A percentile compares a stretch with the other conserved stretches of the same genome.
phyloP scores from a whole-genome alignment of 83 land plant species.

The Diphasiastrum complanatum region DNA sequence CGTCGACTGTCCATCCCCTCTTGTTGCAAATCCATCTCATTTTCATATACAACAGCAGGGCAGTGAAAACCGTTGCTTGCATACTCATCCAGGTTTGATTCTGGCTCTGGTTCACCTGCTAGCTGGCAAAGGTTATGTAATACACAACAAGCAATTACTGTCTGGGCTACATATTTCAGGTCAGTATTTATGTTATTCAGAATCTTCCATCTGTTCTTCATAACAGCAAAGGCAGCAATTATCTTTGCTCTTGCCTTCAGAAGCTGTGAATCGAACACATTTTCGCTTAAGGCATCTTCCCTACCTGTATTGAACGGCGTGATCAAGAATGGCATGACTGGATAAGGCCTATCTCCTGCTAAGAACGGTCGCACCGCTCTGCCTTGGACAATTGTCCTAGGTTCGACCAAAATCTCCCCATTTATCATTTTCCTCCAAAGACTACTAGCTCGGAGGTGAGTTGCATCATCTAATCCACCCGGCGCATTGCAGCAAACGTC shows the following conservation, averaged over 20 bases:
- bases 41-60: background rate
- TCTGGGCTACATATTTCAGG: slow-evolving; percentile 5
- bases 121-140: slow-evolving; percentile 4
- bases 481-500: slow-evolving; percentile 10
- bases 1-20: background rate
- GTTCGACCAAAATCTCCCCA: background rate
- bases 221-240: background rate
- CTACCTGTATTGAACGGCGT: background rate
- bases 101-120: slow-evolving; percentile 4
- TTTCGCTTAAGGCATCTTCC: background rate
- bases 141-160: slow-evolving; percentile 5
- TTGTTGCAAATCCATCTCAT: slow-evolving; percentile 1
- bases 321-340: slow-evolving; percentile 1
- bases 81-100: background rate
- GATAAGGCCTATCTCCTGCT: background rate
- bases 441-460: slow-evolving; percentile 2
- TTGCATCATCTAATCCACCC: slow-evolving; percentile 3
- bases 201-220: slow-evolving; percentile 1
- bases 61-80: background rate
- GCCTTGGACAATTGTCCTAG: background rate
- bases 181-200: slow-evolving; percentile 5
- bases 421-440: slow-evolving; percentile 6
- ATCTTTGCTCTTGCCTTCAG: background rate
- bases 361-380: background rate
- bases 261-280: slow-evolving; percentile 6